Evolutionary conservation across 2,329 filamentous ascomycete species (phyloP).

Genomic region (Microdochium bolleyi): DNA sequence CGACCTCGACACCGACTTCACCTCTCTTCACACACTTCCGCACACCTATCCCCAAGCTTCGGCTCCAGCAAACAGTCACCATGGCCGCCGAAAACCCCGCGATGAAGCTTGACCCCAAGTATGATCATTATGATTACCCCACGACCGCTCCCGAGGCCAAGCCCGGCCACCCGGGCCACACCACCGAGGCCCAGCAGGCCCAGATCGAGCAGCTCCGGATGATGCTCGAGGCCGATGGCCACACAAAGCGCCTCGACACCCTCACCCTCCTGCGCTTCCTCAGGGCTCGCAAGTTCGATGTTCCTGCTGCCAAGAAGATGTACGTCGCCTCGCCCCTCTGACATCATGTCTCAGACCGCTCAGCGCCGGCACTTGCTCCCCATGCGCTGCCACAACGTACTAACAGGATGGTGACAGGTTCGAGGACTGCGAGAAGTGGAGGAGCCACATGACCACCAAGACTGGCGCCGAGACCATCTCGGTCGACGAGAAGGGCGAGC

Average conservation of each 20-base stretch:
- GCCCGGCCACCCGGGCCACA: conserved; percentile 79
- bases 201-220: conserved; percentile 78
- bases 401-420: conserved; percentile 54
- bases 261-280: conserved; percentile 88
- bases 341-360: no score
- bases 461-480: conserved; percentile 40
- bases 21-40: not conserved
- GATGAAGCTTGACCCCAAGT: conserved; percentile 72
- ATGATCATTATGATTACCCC: conserved; percentile 94
- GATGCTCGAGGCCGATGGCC: conserved; percentile 77
- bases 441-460: conserved; percentile 45
- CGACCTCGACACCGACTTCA: conserved; percentile 1
- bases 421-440: conserved; percentile 83
- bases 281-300: conserved; percentile 91
- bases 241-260: conserved; percentile 80
- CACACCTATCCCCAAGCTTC: not conserved
- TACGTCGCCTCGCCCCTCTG: conserved; percentile 35
- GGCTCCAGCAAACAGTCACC: conserved; percentile 1
- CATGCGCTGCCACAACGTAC: not conserved
- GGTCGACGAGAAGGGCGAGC: conserved; percentile 53
- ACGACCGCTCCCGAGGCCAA: conserved; percentile 62
- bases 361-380: no score
- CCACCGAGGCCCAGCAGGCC: conserved; percentile 80
- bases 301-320: conserved; percentile 79
- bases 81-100: conserved; percentile 18